Evolutionary conservation across 257 asterid genomes (phyloP), one percentile per base, ranked within the genome.

Genomic region (Solanum bulbocastanum): DNA sequence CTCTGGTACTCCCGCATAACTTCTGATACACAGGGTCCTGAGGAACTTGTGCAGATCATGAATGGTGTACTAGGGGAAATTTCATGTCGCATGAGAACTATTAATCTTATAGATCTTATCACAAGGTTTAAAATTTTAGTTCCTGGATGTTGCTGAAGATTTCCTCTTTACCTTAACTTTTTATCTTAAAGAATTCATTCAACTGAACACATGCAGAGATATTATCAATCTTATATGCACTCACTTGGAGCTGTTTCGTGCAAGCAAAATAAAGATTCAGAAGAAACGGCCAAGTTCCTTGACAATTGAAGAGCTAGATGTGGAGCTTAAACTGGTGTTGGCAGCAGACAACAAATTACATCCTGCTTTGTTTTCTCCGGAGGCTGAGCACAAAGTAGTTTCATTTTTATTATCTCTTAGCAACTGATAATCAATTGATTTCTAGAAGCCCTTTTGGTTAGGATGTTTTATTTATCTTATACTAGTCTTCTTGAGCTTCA

Each of bases 1-100:
- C 95, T 97, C 88, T 97, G 99, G 99, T 97, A 95, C 91, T 92
- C 96, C 33, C 98, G 98, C 89, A 79, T 97, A 89, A 97, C 98
- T 86, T 93, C 98, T 86, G 99, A 97, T 90, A 90, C 90, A 91
- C 98, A 94, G 91, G 96, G 89, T 58, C 98, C 98, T 72, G 98
- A 96, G 89, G 98, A 97, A 95, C 95, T 97, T 85, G 95, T 92
- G 87, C 91, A 90, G 94, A 92, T 97, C 91, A 95, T 97, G 88
- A 97, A 97, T 87, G 96, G 96, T 85, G 96, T 91, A 69, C 86
- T 94, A 35, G 99, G 97, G 85, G 98, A 95, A 92, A 91, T 97
- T 89, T 92, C 98, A 88, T 85, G 92, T 89, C 99, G 95, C 89
- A 86, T 92, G 96, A 95, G 92, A 94, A 93, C 94, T 87, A 89